These are phyloP conservation scores for Neurospora sp. DNA, from an alignment of 2,329 filamentous ascomycete genomes.

Conservation along the genomic window DNA sequence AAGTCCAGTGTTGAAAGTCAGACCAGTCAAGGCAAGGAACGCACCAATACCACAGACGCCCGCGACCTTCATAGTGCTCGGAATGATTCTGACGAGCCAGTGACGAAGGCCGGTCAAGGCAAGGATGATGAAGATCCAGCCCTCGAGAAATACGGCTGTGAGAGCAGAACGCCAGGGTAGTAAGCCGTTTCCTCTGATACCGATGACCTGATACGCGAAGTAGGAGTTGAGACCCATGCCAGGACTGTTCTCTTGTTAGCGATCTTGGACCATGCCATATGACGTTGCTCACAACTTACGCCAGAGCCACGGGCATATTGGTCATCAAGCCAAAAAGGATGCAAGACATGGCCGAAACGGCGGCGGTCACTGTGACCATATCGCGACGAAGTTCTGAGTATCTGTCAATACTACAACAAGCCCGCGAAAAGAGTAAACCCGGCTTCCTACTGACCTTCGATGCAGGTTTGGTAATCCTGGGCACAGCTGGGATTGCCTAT, in stretches of 20 bases:
- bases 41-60: constrained; percentile 56
- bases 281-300: constrained; percentile 39
- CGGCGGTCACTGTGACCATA: constrained; percentile 74
- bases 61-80: constrained; percentile 54
- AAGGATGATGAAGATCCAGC: constrained; percentile 53
- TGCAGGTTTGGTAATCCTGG: neutral
- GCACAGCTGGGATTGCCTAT: neutral
- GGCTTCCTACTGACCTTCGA: neutral
- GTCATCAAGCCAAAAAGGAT: constrained; percentile 72
- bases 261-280: neutral
- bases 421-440: neutral
- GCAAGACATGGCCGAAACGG: constrained; percentile 63
- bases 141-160: constrained; percentile 55
- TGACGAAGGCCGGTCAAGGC: constrained; percentile 61
- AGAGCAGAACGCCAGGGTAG: constrained; percentile 51
- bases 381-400: constrained; percentile 56
- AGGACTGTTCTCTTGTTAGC: constrained; percentile 32
- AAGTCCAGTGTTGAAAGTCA: constrained; percentile 74
- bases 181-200: constrained; percentile 44
- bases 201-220: constrained; percentile 58
- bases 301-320: constrained; percentile 68
- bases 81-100: constrained; percentile 59
- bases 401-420: constrained; percentile 2
- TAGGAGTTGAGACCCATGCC: constrained; percentile 61
- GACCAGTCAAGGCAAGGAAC: constrained; percentile 53